phyloP scores from a whole-genome alignment of 1,284 basidiomycete genomes.

The Cerrena zonata region DNA sequence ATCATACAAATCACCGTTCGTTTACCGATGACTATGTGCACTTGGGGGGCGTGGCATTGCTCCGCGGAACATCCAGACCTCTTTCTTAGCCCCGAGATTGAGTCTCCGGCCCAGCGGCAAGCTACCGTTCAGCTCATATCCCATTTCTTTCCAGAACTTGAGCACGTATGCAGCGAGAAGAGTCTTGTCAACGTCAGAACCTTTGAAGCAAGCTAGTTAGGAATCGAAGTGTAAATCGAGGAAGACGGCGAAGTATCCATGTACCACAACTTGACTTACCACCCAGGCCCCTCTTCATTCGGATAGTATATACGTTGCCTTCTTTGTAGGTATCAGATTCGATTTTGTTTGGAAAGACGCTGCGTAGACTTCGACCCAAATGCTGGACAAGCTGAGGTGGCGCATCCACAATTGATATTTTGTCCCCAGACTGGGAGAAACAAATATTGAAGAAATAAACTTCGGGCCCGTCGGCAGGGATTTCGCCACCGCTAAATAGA shows the following conservation, averaged over 20 bases:
- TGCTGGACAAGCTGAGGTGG: conserved; percentile 31
- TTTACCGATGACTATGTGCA: conserved; percentile 4
- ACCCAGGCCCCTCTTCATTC: conserved; percentile 34
- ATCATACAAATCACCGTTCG: no score
- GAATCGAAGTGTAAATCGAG: not conserved
- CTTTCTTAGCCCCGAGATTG: conserved; percentile 37
- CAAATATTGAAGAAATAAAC: conserved; percentile 57
- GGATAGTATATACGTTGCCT: conserved; percentile 46
- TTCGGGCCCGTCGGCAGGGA: conserved; percentile 38
- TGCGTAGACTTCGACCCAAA: conserved; percentile 24
- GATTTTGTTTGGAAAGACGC: conserved; percentile 44
- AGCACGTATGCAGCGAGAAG: conserved; percentile 39
- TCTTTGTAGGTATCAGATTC: conserved; percentile 42
- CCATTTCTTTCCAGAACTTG: conserved; percentile 34
- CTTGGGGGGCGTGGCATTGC: conserved; percentile 7
- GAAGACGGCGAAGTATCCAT: not conserved
- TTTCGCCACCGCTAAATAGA: conserved; percentile 38
- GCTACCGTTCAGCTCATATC: conserved; percentile 43
- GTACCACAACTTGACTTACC: conserved; percentile 15
- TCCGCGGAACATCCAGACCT: conserved; percentile 44
- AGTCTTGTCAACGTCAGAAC: conserved; percentile 33
- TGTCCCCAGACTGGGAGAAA: conserved; percentile 51
- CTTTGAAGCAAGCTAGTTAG: conserved; percentile 18
- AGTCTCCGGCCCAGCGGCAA: conserved; percentile 38
- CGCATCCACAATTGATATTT: conserved; percentile 54